Percentiles rank a stretch among this genome's conserved stretches.
Evolutionary conservation across 1,284 basidiomycete species (phyloP).

Genomic region (Malassezia yamatoensis): DNA sequence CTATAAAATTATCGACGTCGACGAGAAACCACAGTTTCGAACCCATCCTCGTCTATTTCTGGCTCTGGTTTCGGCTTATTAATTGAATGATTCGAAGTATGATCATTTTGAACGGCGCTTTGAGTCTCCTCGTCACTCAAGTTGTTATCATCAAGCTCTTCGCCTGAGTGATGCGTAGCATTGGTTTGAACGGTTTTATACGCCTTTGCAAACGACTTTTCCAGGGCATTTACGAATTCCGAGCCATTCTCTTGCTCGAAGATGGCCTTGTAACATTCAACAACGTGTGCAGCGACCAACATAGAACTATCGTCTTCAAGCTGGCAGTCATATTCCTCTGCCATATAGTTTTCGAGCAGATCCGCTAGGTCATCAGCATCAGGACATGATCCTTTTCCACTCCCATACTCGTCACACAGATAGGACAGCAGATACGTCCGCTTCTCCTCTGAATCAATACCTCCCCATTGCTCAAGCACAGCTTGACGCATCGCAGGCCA

Average conservation of each 20-base stretch:
- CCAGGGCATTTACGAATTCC: conserved; percentile 24
- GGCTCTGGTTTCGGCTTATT: conserved; percentile 17
- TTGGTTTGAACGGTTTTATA: neutral
- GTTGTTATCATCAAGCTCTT: conserved; percentile 22
- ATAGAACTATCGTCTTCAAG: conserved; percentile 38
- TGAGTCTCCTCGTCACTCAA: neutral
- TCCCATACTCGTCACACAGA: conserved; percentile 36
- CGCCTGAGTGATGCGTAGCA: conserved; percentile 1
- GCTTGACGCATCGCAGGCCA: conserved; percentile 45
- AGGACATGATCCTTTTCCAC: conserved; percentile 23
- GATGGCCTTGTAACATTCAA: conserved; percentile 26
- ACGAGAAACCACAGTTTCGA: conserved; percentile 35
- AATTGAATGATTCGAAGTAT: conserved; percentile 3
- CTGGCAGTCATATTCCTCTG: conserved; percentile 39
- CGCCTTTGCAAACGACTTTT: conserved; percentile 24
- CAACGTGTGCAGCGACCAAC: conserved; percentile 32
- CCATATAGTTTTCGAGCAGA: conserved; percentile 34
- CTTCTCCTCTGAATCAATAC: conserved; percentile 36
- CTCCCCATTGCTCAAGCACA: conserved; percentile 42
- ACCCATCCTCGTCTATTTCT: conserved; percentile 27
- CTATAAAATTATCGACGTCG: conserved; percentile 23
- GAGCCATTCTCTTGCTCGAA: conserved; percentile 25
- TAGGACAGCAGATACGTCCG: conserved; percentile 36
- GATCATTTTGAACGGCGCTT: conserved; percentile 12
- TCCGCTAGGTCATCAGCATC: conserved; percentile 42